Base-by-base conservation (phyloP, 2,329 filamentous ascomycete genomes). In the Ophiocordyceps unilateralis region DNA sequence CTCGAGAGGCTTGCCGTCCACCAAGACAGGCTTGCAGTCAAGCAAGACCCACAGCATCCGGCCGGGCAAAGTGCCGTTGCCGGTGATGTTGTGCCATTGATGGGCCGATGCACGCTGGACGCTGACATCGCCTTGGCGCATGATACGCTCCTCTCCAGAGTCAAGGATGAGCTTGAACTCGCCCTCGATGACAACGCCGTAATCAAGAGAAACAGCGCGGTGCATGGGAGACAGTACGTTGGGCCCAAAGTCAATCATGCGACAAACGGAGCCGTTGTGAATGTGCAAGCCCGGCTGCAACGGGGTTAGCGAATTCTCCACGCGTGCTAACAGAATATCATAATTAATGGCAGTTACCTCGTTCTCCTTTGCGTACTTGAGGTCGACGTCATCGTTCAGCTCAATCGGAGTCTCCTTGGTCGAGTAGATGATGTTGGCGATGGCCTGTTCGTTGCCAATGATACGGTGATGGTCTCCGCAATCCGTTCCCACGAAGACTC, bases 41-140 rank as follows among this genome's bases (percentile, higher is more conserved):
- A 58, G 53, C 45, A 65, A 46, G 15, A 63, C 57, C 56, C 68
- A 57, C 54, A 56, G 45, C 59, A 71, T 65, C 30, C 68, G 54
- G 19, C 62, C 59, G 65, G 66, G 69, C 39, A 63, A 58, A 4
- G 58, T 65, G 4, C 28, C 20, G 4, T 58, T 65, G 5, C 28
- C 20, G 46, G 62, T 62, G 21, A 50, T 46, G 42, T 75, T 75
- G 37, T 60, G 53, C 70, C 70, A 76, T 24, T 65, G 63, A 53
- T 77, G 72, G 58, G 68, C 70, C 6, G 72, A 75, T 1, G 63
- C 71, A 39, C 73, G 59, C 55, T 76, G 72, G 20, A 77, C 64
- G 8, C 64, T 64, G n/a, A 76, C 57, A 48, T 77, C 72, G 2
- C 72, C 73, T 21, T 64, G 58, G 46, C 60, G 57, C 61, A 74